These are phyloP conservation scores for Tylopilus sp. DNA, from an alignment of 768 basidiomycete species.

Conservation along the genomic window DNA sequence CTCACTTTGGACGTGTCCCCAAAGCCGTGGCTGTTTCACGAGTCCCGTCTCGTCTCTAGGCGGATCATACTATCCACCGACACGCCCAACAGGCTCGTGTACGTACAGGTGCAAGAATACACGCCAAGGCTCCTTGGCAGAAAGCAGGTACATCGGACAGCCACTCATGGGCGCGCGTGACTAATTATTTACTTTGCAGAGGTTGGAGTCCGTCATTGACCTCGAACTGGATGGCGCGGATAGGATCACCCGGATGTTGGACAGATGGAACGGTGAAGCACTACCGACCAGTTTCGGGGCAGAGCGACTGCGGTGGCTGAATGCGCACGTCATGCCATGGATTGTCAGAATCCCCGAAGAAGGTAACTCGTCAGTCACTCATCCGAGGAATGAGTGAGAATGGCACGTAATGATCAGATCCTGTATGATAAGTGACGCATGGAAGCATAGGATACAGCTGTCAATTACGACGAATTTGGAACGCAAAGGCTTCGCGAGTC, in stretches of 20 bases:
- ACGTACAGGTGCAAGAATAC: background rate
- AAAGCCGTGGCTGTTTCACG: slow-evolving; percentile 31
- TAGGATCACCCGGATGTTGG: slow-evolving; percentile 1
- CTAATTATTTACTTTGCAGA: background rate
- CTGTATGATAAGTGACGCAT: background rate
- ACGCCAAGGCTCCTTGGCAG: background rate
- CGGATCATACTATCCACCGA: slow-evolving; percentile 24
- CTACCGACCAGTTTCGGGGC: background rate
- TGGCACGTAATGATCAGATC: background rate
- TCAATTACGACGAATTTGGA: background rate
- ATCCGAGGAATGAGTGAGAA: background rate
- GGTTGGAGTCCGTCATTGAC: background rate
- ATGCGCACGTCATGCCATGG: background rate
- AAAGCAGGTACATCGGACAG: background rate
- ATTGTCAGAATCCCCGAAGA: background rate
- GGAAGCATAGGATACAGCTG: background rate
- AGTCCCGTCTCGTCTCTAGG: slow-evolving; percentile 46
- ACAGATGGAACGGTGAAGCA: background rate
- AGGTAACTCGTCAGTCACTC: no score
- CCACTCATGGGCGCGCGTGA: background rate
- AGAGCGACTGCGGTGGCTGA: background rate
- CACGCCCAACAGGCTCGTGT: background rate
- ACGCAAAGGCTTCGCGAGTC: background rate
- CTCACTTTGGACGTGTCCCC: background rate
- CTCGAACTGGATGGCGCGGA: background rate